These are phyloP conservation scores for Sclerotinia glacialis DNA, from an alignment of 2,329 filamentous ascomycete species.

Conservation along the genomic window DNA sequence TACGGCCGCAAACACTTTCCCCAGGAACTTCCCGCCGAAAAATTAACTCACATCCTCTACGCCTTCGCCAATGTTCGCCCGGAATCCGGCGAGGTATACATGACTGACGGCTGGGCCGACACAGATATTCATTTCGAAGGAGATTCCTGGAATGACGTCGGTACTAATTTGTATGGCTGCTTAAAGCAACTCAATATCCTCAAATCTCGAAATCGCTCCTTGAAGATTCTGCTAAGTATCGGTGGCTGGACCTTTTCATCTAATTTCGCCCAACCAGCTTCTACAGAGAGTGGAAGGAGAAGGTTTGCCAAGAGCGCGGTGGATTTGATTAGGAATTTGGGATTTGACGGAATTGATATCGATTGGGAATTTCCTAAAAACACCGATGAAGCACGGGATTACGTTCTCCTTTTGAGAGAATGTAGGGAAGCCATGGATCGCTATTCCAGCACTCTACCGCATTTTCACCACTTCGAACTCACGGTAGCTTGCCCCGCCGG, in stretches of 20 bases:
- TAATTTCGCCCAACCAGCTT: slow-evolving; percentile 76
- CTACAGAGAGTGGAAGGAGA: slow-evolving; percentile 64
- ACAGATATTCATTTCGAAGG: slow-evolving; percentile 49
- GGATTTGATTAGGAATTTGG: slow-evolving; percentile 72
- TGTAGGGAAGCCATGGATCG: slow-evolving; percentile 57
- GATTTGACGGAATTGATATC: slow-evolving; percentile 70
- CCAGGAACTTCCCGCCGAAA: slow-evolving; percentile 74
- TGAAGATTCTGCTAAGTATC: slow-evolving; percentile 83
- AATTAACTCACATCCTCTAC: slow-evolving; percentile 86
- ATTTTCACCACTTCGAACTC: slow-evolving; percentile 55
- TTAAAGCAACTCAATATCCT: slow-evolving; percentile 84
- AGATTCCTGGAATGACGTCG: slow-evolving; percentile 68
- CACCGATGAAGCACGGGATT: slow-evolving; percentile 53
- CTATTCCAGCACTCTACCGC: slow-evolving; percentile 48
- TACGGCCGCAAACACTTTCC: slow-evolving; percentile 84
- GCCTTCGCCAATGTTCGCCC: slow-evolving; percentile 82
- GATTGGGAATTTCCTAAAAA: slow-evolving; percentile 67
- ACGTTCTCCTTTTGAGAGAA: slow-evolving; percentile 56
- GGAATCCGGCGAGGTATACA: slow-evolving; percentile 73
- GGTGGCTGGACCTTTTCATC: slow-evolving; percentile 90
- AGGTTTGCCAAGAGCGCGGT: slow-evolving; percentile 74
- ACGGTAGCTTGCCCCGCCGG: slow-evolving; percentile 65
- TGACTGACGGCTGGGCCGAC: slow-evolving; percentile 64
- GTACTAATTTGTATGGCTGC: slow-evolving; percentile 83
- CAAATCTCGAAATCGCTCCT: slow-evolving; percentile 75